Percentiles rank a stretch among this genome's conserved stretches.
Conservation (phyloP, 1,284 basidiomycete species). For the Stygiomarasmius scandens region DNA sequence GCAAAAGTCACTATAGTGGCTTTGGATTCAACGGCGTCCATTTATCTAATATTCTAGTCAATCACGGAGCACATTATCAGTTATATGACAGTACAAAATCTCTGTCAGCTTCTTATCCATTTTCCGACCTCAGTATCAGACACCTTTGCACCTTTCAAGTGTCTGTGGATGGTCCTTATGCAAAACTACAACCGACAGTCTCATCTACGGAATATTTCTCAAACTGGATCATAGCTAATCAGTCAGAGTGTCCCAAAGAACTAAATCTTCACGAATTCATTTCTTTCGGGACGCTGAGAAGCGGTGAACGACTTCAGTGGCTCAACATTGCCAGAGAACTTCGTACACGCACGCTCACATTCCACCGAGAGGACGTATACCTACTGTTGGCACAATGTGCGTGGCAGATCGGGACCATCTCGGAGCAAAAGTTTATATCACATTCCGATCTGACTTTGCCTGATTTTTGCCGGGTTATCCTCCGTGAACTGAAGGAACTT, state of each 20-base stretch:
- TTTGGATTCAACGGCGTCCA: too few relatives aligned
- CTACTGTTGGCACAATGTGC: slow-evolving; percentile 37
- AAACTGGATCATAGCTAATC: slow-evolving; percentile 46
- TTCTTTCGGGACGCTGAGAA: slow-evolving; percentile 44
- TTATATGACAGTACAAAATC: too few relatives aligned
- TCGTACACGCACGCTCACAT: slow-evolving; percentile 35
- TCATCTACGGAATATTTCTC: slow-evolving; percentile 38
- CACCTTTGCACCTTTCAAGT: too few relatives aligned
- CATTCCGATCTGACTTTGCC: slow-evolving; percentile 33
- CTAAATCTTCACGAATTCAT: slow-evolving; percentile 46
- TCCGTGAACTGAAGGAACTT: slow-evolving; percentile 35
- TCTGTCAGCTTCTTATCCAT: too few relatives aligned
- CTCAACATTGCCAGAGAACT: slow-evolving; percentile 49
- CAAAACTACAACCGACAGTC: slow-evolving; percentile 38
- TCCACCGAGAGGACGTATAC: slow-evolving; percentile 41
- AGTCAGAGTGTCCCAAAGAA: slow-evolving; percentile 37
- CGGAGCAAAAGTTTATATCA: slow-evolving; percentile 23
- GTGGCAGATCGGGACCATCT: slow-evolving; percentile 42
- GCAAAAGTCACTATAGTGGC: too few relatives aligned
- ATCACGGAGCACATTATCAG: too few relatives aligned
- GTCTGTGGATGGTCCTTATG: slow-evolving; percentile 37
- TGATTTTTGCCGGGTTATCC: slow-evolving; percentile 35
- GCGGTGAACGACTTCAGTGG: slow-evolving; percentile 49
- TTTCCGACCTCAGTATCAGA: too few relatives aligned
- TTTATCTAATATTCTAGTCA: too few relatives aligned